Conservation (phyloP, 2,329 filamentous ascomycete genomes). For the Chaetomium sp. region DNA sequence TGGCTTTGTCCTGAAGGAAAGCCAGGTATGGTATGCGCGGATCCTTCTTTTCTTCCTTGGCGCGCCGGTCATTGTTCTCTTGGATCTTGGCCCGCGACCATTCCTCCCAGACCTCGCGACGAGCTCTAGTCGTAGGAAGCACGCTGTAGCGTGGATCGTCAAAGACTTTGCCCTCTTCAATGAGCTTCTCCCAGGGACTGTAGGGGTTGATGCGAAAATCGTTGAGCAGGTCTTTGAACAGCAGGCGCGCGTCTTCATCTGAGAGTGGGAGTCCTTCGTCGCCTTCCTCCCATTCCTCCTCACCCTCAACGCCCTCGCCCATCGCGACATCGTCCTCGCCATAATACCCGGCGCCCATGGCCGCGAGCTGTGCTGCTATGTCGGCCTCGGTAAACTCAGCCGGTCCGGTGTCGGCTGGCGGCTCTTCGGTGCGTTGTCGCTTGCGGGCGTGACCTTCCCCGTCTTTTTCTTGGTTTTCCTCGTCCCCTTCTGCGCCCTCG, state of each 20-base stretch:
- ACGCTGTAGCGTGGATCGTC: conserved; percentile 84
- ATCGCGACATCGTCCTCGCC: conserved; percentile 75
- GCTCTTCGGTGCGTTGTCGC: conserved; percentile 41
- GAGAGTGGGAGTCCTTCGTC: conserved; percentile 64
- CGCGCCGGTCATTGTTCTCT: conserved; percentile 62
- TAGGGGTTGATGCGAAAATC: conserved; percentile 81
- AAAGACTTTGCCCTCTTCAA: conserved; percentile 74
- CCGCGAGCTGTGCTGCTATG: conserved; percentile 83
- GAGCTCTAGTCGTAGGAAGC: conserved; percentile 70
- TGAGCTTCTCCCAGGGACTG: conserved; percentile 81
- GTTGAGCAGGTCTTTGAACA: conserved; percentile 82
- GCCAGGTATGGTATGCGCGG: conserved; percentile 75
- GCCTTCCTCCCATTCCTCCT: conserved; percentile 56
- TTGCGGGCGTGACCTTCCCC: conserved; percentile 37
- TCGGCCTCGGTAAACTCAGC: conserved; percentile 91
- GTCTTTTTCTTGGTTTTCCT: conserved; percentile 43
- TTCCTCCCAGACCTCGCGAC: conserved; percentile 74
- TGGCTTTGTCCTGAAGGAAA: conserved; percentile 75
- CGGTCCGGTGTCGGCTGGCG: conserved; percentile 37
- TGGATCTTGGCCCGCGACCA: conserved; percentile 78
- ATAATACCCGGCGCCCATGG: conserved; percentile 83
- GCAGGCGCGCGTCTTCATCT: conserved; percentile 64
- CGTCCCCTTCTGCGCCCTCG: conserved; percentile 43
- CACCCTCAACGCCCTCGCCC: conserved; percentile 45
- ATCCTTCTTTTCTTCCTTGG: conserved; percentile 72